A percentile compares a stretch with the other conserved stretches of the same genome.
Evolutionary conservation across 2,329 filamentous ascomycete species (phyloP).

Genomic region (Immersiporthe knoxdaviesiana): DNA sequence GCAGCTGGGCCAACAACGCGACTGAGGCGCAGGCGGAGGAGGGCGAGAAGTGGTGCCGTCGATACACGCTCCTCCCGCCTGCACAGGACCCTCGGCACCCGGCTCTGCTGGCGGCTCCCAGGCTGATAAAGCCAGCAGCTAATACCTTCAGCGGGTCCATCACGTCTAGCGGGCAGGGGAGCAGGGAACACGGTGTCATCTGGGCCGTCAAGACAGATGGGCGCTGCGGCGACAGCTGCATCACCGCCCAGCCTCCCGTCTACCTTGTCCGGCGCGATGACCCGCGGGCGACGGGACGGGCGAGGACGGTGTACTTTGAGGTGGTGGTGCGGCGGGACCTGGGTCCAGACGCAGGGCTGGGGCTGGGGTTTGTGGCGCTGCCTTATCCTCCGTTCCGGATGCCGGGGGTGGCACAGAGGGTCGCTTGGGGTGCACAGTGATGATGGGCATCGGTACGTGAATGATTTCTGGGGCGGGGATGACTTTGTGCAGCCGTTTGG

Average conservation of each 20-base stretch:
- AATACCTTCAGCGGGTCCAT: slow-evolving; percentile 48
- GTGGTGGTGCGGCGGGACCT: slow-evolving; percentile 52
- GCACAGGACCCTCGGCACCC: slow-evolving; percentile 47
- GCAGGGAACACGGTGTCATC: too few relatives aligned
- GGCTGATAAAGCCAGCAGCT: slow-evolving; percentile 52
- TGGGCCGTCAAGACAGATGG: slow-evolving; percentile 52
- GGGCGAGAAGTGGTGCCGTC: slow-evolving; percentile 67
- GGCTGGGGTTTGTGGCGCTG: slow-evolving; percentile 71
- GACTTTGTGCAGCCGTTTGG: slow-evolving; percentile 67
- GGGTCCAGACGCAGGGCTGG: slow-evolving; percentile 45
- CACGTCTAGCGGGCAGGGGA: slow-evolving; percentile 42
- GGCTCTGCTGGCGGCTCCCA: slow-evolving; percentile 56
- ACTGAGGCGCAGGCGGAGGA: slow-evolving; percentile 64
- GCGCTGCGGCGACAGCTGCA: slow-evolving; percentile 61
- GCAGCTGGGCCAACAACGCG: slow-evolving; percentile 71
- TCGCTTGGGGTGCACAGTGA: slow-evolving; percentile 78
- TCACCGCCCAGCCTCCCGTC: slow-evolving; percentile 70
- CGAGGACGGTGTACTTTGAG: slow-evolving; percentile 72
- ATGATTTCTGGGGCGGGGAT: slow-evolving; percentile 73
- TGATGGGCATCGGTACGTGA: slow-evolving; percentile 76
- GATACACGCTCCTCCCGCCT: slow-evolving; percentile 61
- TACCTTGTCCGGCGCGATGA: slow-evolving; percentile 66
- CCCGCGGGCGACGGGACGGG: slow-evolving; percentile 48
- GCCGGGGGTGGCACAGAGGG: slow-evolving; percentile 79
- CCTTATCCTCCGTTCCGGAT: slow-evolving; percentile 79